Percentiles rank a stretch among this genome's conserved stretches.
phyloP scores from a whole-genome alignment of 2,329 filamentous ascomycete species.

The Teratosphaeriaceae sp. region DNA sequence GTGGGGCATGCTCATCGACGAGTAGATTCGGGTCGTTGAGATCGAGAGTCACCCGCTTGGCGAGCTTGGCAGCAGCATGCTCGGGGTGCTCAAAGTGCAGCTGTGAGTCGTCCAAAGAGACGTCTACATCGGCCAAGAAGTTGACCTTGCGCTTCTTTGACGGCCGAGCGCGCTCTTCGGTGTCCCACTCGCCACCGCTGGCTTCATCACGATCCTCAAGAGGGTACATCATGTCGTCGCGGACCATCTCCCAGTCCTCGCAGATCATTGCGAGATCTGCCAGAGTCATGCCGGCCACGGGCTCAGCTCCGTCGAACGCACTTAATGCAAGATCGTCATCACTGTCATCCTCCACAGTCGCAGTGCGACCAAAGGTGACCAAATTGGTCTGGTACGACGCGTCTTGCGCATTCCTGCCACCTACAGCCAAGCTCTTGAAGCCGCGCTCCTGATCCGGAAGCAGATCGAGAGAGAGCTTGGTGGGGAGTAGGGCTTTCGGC shows the following conservation, averaged over 20 bases:
- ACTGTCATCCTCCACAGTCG: slow-evolving; percentile 43
- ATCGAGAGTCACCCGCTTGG: slow-evolving; percentile 75
- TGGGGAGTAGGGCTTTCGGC: slow-evolving; percentile 75
- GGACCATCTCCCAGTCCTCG: slow-evolving; percentile 71
- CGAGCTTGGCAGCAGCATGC: slow-evolving; percentile 61
- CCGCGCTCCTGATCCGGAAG: slow-evolving; percentile 78
- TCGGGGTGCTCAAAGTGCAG: slow-evolving; percentile 72
- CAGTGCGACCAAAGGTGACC: slow-evolving; percentile 50
- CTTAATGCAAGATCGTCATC: slow-evolving; percentile 45
- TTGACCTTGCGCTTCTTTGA: slow-evolving; percentile 61
- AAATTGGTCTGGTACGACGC: slow-evolving; percentile 33
- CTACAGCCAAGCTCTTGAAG: slow-evolving; percentile 64
- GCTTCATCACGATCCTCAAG: slow-evolving; percentile 17
- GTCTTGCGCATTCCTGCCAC: slow-evolving; percentile 36
- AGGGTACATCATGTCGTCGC: slow-evolving; percentile 39
- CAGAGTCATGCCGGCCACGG: slow-evolving; percentile 66
- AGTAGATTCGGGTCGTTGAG: slow-evolving; percentile 83
- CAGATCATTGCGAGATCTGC: slow-evolving; percentile 80
- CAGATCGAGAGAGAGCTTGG: slow-evolving; percentile 82
- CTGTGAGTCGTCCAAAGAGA: slow-evolving; percentile 15
- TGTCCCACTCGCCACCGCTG: slow-evolving; percentile 30
- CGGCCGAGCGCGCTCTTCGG: slow-evolving; percentile 32
- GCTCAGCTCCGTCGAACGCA: slow-evolving; percentile 53
- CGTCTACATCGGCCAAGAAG: slow-evolving; percentile 12
- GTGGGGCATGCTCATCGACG: slow-evolving; percentile 66